Base-by-base conservation (phyloP, 2,329 filamentous ascomycete genomes). In the Penicillium sp. region DNA sequence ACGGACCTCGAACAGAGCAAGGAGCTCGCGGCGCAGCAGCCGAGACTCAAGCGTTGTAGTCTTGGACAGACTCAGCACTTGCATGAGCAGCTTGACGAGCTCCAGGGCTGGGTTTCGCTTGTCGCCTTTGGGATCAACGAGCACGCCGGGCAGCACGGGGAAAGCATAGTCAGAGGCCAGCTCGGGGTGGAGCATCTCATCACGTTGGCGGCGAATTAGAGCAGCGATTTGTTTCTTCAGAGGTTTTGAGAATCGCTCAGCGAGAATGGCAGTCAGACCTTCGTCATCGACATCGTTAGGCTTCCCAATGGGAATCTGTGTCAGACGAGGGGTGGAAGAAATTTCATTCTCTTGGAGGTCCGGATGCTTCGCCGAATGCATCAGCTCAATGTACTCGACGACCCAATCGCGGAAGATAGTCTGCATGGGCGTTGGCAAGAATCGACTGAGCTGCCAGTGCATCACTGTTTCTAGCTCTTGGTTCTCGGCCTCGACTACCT, bases 401-500 rank as follows among this genome's bases (percentile, higher is more conserved):
- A 97, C 87, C 92, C 93, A 97, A 67, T 96, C 89, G 62, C 93
- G 86, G 80, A 99, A 99, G 10, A 88, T 85, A 0, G 89, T 84
- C 70, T 98, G 93, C 50, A 99, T 82, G 4, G 89, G 87, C 0
- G 80, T 74, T 0, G 96, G 95, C 1, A 99, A 78, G 74, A 97
- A 97, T 1, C 91, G 93, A 47, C 88, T 89, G 72, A 99, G 89
- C 75, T 99, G 95, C 96, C 96, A 99, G 76, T 96, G 91, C 93
- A 99, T 98, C 69, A 99, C 87, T 11, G 90, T 95, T 68, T 97
- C 90, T 14, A 98, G 83, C 3, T 86, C 83, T 72, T 97, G 92
- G 46, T 89, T 87, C 67, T 94, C 91, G 10, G 82, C 82, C 66
- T 88, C 87, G 7, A 89, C 83, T 3, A 97, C 90, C 69, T 95